Evolutionary conservation across 2,329 filamentous ascomycete species (phyloP).

Genomic region (Canariomyces notabilis): DNA sequence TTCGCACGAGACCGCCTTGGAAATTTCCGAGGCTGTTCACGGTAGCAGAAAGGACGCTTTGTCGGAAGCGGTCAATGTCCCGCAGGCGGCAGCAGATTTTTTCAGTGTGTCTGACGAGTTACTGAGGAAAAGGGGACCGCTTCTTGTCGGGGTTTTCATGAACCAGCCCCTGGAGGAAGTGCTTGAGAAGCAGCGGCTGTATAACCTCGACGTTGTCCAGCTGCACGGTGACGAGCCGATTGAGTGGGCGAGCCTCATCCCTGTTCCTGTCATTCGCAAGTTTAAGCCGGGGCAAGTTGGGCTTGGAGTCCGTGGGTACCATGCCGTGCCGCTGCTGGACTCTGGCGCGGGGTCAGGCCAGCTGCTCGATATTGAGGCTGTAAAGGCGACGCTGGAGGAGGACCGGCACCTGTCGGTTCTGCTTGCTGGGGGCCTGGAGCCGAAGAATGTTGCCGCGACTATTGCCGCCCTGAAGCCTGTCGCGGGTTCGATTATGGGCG

Average conservation of each 20-base stretch:
- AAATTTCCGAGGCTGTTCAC: conserved; percentile 77
- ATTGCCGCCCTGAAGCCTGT: conserved; percentile 59
- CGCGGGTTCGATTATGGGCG: conserved; percentile 63
- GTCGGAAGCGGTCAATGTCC: conserved; percentile 25
- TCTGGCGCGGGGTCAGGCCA: conserved; percentile 81
- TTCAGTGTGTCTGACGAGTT: conserved; percentile 54
- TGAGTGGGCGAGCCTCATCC: conserved; percentile 85
- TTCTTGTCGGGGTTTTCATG: conserved; percentile 90
- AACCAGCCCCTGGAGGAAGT: conserved; percentile 83
- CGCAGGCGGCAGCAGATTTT: conserved; percentile 55
- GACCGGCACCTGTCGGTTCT: conserved; percentile 71
- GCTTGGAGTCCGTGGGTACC: conserved; percentile 70
- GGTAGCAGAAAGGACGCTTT: conserved; percentile 30
- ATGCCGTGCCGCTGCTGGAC: conserved; percentile 79
- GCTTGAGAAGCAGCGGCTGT: conserved; percentile 67
- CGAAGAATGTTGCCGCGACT: conserved; percentile 68
- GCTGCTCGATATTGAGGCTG: conserved; percentile 64
- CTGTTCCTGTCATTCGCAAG: conserved; percentile 82
- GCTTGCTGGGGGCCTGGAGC: conserved; percentile 78
- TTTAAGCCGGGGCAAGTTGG: conserved; percentile 75
- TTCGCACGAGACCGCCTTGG: conserved; percentile 67
- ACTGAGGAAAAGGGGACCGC: conserved; percentile 54
- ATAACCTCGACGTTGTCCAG: conserved; percentile 83
- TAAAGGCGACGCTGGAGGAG: conserved; percentile 59
- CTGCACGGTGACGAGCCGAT: conserved; percentile 88